Evolutionary conservation across 352 stramenopile genomes (phyloP).

Genomic region (Albugo laibachii): DNA sequence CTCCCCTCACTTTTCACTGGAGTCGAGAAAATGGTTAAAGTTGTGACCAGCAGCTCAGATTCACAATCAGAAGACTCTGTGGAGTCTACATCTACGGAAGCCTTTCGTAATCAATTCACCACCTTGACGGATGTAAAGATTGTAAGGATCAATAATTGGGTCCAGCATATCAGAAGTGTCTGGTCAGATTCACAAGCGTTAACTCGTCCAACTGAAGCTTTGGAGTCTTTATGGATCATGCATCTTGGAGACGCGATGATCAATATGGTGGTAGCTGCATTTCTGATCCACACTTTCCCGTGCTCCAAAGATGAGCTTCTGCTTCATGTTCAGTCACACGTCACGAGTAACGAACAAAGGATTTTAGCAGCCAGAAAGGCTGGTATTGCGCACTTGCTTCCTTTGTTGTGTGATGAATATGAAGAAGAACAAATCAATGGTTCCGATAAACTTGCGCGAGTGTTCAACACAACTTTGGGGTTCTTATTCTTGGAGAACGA

Average conservation of each 20-base stretch:
- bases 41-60: conserved; percentile 33
- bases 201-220: too few species aligned
- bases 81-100: conserved; percentile 22
- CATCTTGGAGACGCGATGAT: conserved; percentile 53
- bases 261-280: conserved; percentile 56
- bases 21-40: conserved; percentile 21
- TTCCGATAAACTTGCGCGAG: conserved; percentile 58
- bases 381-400: conserved; percentile 55
- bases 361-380: conserved; percentile 28
- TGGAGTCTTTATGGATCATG: too few species aligned
- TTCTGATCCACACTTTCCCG: conserved; percentile 59
- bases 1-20: neutral
- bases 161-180: conserved; percentile 36
- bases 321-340: conserved; percentile 50
- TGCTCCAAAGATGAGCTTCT: conserved; percentile 68
- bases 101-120: conserved; percentile 31
- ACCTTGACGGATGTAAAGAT: conserved; percentile 24
- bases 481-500: conserved; percentile 61
- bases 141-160: conserved; percentile 21
- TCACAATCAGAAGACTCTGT: conserved; percentile 23
- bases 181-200: conserved; percentile 11
- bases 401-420: conserved; percentile 20
- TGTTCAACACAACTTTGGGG: conserved; percentile 60
- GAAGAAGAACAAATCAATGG: conserved; percentile 51
- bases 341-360: conserved; percentile 72